A percentile compares a stretch with the other conserved stretches of the same genome.
phyloP scores from a whole-genome alignment of 192 early-diverging fungal species.

The Kappamyces sp. region DNA sequence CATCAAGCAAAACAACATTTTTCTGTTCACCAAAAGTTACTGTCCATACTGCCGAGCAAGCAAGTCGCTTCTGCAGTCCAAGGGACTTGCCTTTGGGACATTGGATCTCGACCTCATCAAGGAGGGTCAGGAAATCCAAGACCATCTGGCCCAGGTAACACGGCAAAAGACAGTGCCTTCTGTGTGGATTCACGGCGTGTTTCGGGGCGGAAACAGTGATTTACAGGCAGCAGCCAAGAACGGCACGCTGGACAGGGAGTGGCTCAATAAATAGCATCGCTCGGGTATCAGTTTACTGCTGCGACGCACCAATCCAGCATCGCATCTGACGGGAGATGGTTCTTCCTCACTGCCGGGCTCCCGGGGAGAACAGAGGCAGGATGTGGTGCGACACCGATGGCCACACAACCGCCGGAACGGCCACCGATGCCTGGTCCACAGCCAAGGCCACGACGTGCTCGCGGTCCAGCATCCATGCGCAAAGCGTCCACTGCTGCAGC shows the following conservation, averaged over 20 bases:
- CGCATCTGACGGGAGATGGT: too few species aligned
- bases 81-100: conserved; percentile 7
- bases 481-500: too few species aligned
- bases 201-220: conserved; percentile 28
- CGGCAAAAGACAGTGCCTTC: conserved; percentile 39
- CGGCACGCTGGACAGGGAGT: conserved; percentile 16
- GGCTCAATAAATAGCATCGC: too few species aligned
- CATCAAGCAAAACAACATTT: conserved; percentile 17
- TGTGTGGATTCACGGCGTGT: conserved; percentile 27
- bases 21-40: conserved; percentile 28
- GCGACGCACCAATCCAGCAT: too few species aligned
- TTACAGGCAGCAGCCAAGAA: conserved; percentile 14
- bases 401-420: too few species aligned
- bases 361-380: too few species aligned
- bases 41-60: conserved; percentile 32
- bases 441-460: conserved; percentile 3
- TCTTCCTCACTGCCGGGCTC: too few species aligned
- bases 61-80: conserved; percentile 18
- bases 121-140: conserved; percentile 44
- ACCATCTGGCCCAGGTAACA: conserved; percentile 33
- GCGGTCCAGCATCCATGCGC: too few species aligned
- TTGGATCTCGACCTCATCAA: conserved; percentile 32
- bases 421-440: too few species aligned
- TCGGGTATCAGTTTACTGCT: too few species aligned
- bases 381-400: too few species aligned